A percentile compares a stretch with the other conserved stretches of the same genome.
These are phyloP conservation scores for Diatrype stigma DNA, from an alignment of 2,329 filamentous ascomycete species.

Conservation along the genomic window DNA sequence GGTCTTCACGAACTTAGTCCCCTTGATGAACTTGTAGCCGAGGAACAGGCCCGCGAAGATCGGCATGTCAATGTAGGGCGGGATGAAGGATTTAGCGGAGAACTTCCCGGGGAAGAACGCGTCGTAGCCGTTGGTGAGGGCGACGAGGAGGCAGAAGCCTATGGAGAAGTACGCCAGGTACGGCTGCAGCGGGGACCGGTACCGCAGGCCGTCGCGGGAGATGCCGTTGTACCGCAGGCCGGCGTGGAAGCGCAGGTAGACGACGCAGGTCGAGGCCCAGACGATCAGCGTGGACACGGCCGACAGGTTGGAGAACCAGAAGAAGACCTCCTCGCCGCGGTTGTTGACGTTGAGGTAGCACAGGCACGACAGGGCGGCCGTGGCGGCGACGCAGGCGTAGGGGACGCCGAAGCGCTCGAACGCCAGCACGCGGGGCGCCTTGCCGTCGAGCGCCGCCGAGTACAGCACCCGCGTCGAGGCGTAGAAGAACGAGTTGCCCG, in stretches of 20 bases:
- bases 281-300: constrained; percentile 68
- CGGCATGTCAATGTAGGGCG: constrained; percentile 65
- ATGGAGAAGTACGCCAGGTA: constrained; percentile 63
- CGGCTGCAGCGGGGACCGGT: constrained; percentile 62
- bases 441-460: constrained; percentile 46
- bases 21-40: constrained; percentile 64
- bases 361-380: constrained; percentile 57
- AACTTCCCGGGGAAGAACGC: constrained; percentile 60
- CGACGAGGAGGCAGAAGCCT: constrained; percentile 58
- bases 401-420: constrained; percentile 58
- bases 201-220: constrained; percentile 59
- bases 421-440: constrained; percentile 46
- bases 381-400: constrained; percentile 51
- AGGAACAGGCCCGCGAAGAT: constrained; percentile 61
- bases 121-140: constrained; percentile 68
- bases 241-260: constrained; percentile 66
- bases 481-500: constrained; percentile 30
- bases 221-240: constrained; percentile 63
- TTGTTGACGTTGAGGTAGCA: constrained; percentile 60
- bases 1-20: constrained; percentile 43
- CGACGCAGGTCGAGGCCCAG: constrained; percentile 63
- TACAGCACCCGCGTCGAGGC: constrained; percentile 28
- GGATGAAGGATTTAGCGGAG: constrained; percentile 52
- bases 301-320: constrained; percentile 47
- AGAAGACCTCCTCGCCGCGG: constrained; percentile 37